A percentile compares a stretch with the other conserved stretches of the same genome.
phyloP scores from a whole-genome alignment of 768 basidiomycete species.

The Leccinum incarnatum region DNA sequence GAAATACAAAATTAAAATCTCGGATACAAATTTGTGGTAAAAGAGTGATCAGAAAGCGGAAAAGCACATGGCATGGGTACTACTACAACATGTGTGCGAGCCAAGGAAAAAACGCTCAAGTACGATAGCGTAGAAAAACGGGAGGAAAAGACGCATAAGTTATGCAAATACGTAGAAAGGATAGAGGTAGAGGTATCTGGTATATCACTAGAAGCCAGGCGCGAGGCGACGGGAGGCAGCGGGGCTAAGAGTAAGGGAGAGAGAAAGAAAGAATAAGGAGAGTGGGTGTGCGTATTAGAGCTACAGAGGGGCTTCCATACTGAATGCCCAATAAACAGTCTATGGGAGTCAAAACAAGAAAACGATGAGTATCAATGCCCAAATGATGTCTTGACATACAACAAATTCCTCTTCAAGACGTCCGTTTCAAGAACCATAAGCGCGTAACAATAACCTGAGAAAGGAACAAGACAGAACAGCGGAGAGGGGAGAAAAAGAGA shows the following conservation, averaged over 20 bases:
- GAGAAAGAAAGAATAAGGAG: slow-evolving; percentile 13
- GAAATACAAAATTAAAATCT: not conserved
- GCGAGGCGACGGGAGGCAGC: not conserved
- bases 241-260: not conserved
- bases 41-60: not conserved
- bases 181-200: slow-evolving; percentile 1
- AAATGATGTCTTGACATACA: not conserved
- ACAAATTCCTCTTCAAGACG: slow-evolving; percentile 6
- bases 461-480: not conserved
- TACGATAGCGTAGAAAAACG: not conserved
- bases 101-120: slow-evolving; percentile 3
- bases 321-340: slow-evolving; percentile 23
- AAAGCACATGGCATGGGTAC: slow-evolving; percentile 24
- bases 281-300: slow-evolving; percentile 26
- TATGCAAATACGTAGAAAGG: slow-evolving; percentile 13
- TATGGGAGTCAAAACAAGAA: slow-evolving; percentile 13
- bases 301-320: slow-evolving; percentile 25
- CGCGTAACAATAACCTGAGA: not conserved
- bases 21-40: not conserved
- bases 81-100: slow-evolving; percentile 25
- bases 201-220: not conserved
- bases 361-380: slow-evolving; percentile 12
- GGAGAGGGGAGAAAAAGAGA: not conserved
- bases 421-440: slow-evolving; percentile 8
- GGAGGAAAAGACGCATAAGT: slow-evolving; percentile 22